Evolutionary conservation across 345 rosid species (phyloP), one percentile per base, ranked within the genome.

Genomic region (Eucalyptus grandis): DNA sequence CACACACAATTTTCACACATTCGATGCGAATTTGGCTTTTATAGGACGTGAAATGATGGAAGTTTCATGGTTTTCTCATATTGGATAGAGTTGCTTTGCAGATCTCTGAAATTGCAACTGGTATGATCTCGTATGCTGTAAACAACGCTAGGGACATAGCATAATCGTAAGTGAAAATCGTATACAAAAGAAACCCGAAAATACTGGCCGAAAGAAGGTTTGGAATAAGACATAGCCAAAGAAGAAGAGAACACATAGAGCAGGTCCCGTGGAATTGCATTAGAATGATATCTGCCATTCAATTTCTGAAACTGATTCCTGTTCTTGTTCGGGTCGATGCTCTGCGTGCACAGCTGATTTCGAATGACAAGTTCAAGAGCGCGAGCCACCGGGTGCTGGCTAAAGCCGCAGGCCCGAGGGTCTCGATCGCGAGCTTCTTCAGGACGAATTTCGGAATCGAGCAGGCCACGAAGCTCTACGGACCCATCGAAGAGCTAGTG

Each of bases 401-500:
- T 10, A 86, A 34, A 40, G 46, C 40, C 40, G 0, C 26, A 0
- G 46, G 65, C 62, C 88, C n/a, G 19, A 86, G 88, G 37, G 56
- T 50, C 62, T 86, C 47, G 30, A 9, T 86, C 27, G 65, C 65
- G 7, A 19, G 88, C 46, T 86, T 51, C 46, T 86, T 86, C 88
- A 51, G 30, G 49, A 58, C 80, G 12, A 58, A n/a, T 15, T 58
- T 86, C 19, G 46, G 65, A 0, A 11, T 15, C 31, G 50, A 54
- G 85, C 34, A 54, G 40, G 9, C 40, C 40, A 30, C 89, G 11
- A 88, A 90, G 87, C 24, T 91, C 22, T 91, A 89, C 82, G 92
- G 92, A 53, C 95, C 94, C 8, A 90, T 93, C n/a, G 90, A 91
- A 87, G 95, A 92, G 89, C 87, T 92, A 86, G 13, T 91, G 34